Conservation (phyloP, 257 asterid genomes). For the Solanum dulcamara region DNA sequence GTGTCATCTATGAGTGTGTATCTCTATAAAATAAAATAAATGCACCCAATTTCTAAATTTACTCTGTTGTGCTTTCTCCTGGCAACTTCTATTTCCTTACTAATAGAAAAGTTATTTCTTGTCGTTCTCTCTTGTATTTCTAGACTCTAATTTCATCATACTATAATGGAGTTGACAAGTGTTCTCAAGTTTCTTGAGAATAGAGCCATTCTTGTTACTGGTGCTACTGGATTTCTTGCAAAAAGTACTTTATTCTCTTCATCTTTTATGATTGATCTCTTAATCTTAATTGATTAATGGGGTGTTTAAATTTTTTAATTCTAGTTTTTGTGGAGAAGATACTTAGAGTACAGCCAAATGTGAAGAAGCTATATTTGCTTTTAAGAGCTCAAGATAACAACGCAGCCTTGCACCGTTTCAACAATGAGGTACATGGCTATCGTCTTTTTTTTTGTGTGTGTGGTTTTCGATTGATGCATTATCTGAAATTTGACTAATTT, state of each 20-base stretch:
- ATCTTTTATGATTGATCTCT: background rate
- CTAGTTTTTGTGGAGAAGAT: constrained; percentile 47
- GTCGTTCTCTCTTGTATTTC: background rate
- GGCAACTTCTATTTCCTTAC: background rate
- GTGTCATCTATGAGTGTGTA: background rate
- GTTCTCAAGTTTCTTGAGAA: constrained; percentile 36
- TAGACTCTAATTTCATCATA: background rate
- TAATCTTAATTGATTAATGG: background rate
- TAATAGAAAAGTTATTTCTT: background rate
- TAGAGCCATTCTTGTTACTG: constrained; percentile 35
- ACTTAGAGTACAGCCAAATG: constrained; percentile 54
- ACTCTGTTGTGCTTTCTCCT: background rate
- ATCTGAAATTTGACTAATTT: background rate
- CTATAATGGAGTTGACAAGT: constrained; percentile 30
- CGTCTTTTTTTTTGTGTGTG: too few relatives aligned
- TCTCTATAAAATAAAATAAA: background rate
- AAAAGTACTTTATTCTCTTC: constrained; percentile 14
- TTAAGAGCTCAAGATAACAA: constrained; percentile 39
- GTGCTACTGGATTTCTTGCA: constrained; percentile 52
- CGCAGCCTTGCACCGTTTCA: constrained; percentile 47
- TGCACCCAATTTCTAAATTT: background rate
- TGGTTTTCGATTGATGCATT: background rate
- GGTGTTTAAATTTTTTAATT: background rate
- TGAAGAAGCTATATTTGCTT: constrained; percentile 44
- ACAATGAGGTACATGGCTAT: constrained; percentile 29